Evolutionary conservation across 2,329 filamentous ascomycete genomes (phyloP).

Genomic region (Pseudohalonectria lignicola): DNA sequence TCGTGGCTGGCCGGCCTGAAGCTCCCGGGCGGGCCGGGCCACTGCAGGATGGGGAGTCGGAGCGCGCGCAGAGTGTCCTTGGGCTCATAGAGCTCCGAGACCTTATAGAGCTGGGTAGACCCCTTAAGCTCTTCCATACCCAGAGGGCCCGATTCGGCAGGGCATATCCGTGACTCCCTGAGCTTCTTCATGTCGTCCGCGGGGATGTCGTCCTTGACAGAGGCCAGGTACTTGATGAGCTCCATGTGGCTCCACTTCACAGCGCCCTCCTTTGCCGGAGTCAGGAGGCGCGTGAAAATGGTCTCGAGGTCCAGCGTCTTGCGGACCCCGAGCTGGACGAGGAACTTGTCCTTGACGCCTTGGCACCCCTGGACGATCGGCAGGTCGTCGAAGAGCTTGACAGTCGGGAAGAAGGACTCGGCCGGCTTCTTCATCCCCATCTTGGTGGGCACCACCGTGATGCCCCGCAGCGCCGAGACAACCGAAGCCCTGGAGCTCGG

Average conservation of each 20-base stretch:
- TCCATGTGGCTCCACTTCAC: constrained; percentile 83
- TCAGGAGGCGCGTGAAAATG: constrained; percentile 79
- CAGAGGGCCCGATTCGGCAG: constrained; percentile 54
- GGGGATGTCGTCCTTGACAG: constrained; percentile 83
- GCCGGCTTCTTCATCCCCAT: constrained; percentile 75
- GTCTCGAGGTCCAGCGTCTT: constrained; percentile 93
- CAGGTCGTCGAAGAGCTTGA: constrained; percentile 89
- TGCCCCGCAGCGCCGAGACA: constrained; percentile 49
- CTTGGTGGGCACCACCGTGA: constrained; percentile 81
- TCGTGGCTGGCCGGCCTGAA: constrained; percentile 58
- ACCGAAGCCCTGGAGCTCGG: constrained; percentile 55
- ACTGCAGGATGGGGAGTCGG: constrained; percentile 67
- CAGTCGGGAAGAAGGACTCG: constrained; percentile 87
- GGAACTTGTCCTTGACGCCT: constrained; percentile 81
- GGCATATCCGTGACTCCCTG: constrained; percentile 68
- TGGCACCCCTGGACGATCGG: constrained; percentile 68
- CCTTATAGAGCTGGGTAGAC: constrained; percentile 49
- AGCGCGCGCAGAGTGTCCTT: constrained; percentile 59
- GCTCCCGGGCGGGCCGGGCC: constrained; percentile 56
- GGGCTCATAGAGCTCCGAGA: constrained; percentile 75
- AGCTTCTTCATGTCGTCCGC: constrained; percentile 69
- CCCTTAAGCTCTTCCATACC: constrained; percentile 43
- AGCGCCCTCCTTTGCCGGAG: constrained; percentile 24
- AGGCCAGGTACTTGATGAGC: constrained; percentile 86
- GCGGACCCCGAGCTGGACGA: constrained; percentile 73